Percentiles rank a stretch among this genome's conserved stretches.
These are phyloP conservation scores for Gynandropsis gynandra DNA, from an alignment of 345 rosid species.

Conservation along the genomic window DNA sequence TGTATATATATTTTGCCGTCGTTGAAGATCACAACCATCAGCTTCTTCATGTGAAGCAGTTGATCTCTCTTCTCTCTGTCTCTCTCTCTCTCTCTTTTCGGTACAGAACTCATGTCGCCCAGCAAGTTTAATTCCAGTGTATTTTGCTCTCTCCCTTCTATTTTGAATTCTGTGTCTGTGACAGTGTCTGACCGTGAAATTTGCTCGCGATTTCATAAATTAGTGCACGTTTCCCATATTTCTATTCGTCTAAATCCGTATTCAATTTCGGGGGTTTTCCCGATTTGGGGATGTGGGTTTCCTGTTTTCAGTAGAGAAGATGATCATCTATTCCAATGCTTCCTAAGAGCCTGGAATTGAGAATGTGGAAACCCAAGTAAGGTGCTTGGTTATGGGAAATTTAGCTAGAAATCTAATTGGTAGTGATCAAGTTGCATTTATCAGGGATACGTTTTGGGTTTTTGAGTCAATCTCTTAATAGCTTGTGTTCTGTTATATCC, in stretches of 20 bases:
- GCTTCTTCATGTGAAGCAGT: conserved; percentile 19
- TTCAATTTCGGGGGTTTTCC: background rate
- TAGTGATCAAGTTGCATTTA: background rate
- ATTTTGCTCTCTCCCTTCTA: conserved; percentile 21
- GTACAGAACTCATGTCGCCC: conserved; percentile 39
- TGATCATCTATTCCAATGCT: background rate
- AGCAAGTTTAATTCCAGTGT: conserved; percentile 43
- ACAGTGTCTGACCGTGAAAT: background rate
- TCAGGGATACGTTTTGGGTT: background rate
- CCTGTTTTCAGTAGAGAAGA: no score
- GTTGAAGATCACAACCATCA: conserved; percentile 2
- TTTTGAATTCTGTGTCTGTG: background rate
- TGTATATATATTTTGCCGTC: conserved; percentile 22
- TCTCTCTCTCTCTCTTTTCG: conserved; percentile 9
- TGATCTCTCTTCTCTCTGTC: conserved; percentile 15
- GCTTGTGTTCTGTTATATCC: background rate
- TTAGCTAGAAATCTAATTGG: background rate
- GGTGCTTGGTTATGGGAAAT: background rate
- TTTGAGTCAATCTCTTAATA: background rate
- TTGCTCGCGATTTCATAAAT: background rate
- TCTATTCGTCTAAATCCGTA: background rate
- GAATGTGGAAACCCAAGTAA: background rate
- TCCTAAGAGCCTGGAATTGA: background rate
- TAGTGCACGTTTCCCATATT: background rate
- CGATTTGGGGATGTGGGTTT: conserved; percentile 11